These are phyloP conservation scores for Calonectria pauciramosa DNA, from an alignment of 2,329 filamentous ascomycete species.

Conservation along the genomic window DNA sequence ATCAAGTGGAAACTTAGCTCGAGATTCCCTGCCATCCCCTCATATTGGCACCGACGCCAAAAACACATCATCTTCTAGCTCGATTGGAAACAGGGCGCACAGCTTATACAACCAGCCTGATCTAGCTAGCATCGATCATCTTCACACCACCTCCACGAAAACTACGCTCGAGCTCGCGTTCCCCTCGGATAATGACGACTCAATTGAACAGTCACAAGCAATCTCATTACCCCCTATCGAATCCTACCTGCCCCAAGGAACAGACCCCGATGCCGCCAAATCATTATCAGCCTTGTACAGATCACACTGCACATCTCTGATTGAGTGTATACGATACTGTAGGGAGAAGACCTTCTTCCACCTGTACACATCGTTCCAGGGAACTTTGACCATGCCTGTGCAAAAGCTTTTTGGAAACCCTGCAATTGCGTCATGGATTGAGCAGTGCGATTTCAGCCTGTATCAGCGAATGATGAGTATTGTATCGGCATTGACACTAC, in stretches of 20 bases:
- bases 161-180: constrained; percentile 73
- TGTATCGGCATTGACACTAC: constrained; percentile 87
- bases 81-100: constrained; percentile 44
- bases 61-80: constrained; percentile 20
- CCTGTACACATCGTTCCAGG: constrained; percentile 94
- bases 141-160: constrained; percentile 71
- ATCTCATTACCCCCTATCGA: constrained; percentile 90
- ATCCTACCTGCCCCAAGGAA: constrained; percentile 82
- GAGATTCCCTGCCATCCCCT: constrained; percentile 48
- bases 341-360: constrained; percentile 98
- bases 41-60: constrained; percentile 43
- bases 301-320: constrained; percentile 93
- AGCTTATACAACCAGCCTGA: constrained; percentile 74
- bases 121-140: constrained; percentile 68
- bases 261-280: constrained; percentile 88
- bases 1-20: constrained; percentile 46
- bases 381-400: constrained; percentile 95
- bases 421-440: constrained; percentile 90
- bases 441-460: constrained; percentile 93
- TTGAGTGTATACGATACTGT: constrained; percentile 96
- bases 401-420: constrained; percentile 91
- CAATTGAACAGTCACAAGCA: constrained; percentile 71
- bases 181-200: constrained; percentile 67
- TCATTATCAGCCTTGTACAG: constrained; percentile 90
- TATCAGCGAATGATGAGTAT: constrained; percentile 98